Evolutionary conservation across 2,329 filamentous ascomycete species (phyloP).

Genomic region (Microdochium trichocladiopsis): DNA sequence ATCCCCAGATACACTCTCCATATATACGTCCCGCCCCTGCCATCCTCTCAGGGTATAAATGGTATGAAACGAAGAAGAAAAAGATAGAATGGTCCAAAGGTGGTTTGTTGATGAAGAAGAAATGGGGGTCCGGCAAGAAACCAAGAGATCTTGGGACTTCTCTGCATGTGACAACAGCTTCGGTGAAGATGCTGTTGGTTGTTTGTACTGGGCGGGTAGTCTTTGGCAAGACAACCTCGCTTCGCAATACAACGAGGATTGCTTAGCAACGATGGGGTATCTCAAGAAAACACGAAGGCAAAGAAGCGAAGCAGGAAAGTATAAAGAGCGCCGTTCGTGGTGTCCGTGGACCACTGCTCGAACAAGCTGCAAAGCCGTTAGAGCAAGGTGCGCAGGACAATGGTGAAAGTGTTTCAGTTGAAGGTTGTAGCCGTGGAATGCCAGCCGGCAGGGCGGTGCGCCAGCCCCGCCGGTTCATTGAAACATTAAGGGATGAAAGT

Average conservation of each 20-base stretch:
- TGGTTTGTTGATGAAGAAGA: not conserved
- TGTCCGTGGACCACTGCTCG: not conserved
- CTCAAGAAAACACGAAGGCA: not conserved
- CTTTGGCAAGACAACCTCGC: not conserved
- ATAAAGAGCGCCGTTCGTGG: not conserved
- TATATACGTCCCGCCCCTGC: not conserved
- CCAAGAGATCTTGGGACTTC: not conserved
- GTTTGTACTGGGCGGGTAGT: not conserved
- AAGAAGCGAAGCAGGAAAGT: not conserved
- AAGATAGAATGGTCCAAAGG: not conserved
- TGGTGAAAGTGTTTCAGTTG: not conserved
- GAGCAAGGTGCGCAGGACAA: not conserved
- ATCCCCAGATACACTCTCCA: not conserved
- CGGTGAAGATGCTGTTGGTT: no score
- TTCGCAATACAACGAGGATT: not conserved
- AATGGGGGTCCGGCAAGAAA: not conserved
- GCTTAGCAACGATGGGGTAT: not conserved
- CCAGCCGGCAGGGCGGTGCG: not conserved
- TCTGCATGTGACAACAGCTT: no score
- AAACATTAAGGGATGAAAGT: slow-evolving; percentile 1
- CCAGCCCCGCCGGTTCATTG: not conserved
- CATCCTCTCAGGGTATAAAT: not conserved
- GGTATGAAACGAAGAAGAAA: not conserved
- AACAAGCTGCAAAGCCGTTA: not conserved
- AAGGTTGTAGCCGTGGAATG: not conserved